Conservation (phyloP, 2,329 filamentous ascomycete genomes). For the Zymoseptoria tritici region DNA sequence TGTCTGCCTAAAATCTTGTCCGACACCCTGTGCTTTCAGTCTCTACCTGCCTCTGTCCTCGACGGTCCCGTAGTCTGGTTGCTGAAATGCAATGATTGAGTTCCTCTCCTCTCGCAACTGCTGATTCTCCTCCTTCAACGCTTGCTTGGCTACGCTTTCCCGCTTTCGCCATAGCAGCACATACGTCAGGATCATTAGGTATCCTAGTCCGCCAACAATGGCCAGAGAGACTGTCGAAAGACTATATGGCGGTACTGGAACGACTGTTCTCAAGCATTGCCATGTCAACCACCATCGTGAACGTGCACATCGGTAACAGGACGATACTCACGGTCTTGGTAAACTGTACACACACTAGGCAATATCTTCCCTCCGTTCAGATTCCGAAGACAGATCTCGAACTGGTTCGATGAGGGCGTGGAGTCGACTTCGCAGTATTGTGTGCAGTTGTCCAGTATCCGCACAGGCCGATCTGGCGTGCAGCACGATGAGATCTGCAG, state of each 20-base stretch:
- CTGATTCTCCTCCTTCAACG: background rate
- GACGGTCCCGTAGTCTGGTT: background rate
- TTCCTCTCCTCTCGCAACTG: background rate
- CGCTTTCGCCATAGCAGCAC: background rate
- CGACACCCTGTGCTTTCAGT: background rate
- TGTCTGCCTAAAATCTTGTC: no score
- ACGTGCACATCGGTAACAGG: background rate
- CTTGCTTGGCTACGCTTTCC: background rate
- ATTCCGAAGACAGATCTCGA: background rate
- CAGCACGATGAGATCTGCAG: background rate
- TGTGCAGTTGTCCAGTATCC: background rate
- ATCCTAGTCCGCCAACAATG: background rate
- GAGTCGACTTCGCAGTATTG: background rate
- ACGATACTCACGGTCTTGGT: background rate
- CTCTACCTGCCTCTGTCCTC: background rate
- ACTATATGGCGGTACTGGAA: background rate
- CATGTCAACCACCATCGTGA: background rate
- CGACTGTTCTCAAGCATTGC: background rate
- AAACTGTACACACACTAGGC: background rate
- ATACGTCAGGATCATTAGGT: background rate
- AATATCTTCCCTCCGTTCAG: background rate
- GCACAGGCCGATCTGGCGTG: background rate
- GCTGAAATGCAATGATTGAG: background rate
- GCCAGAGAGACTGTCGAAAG: background rate
- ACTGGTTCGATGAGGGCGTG: background rate